phyloP scores from a whole-genome alignment of 257 asterid species.

The Misopates orontium region DNA sequence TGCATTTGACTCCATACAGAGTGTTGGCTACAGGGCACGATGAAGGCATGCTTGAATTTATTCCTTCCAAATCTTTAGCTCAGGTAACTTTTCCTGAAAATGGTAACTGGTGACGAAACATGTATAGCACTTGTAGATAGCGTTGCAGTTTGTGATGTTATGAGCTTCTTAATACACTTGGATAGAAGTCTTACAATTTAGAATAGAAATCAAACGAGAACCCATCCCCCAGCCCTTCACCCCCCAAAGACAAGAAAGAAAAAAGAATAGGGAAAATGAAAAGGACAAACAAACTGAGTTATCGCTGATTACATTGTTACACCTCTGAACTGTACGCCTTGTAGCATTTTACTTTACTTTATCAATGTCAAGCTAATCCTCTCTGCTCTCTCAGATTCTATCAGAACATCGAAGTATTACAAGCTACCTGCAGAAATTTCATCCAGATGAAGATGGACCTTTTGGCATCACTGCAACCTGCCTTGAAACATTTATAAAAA shows the following conservation, averaged over 20 bases:
- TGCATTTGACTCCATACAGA: conserved; percentile 92
- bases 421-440: conserved; percentile 90
- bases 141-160: conserved; percentile 9
- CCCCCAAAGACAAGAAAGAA: too few relatives aligned
- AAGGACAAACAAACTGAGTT: neutral
- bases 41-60: conserved; percentile 97
- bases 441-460: conserved; percentile 91
- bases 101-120: conserved; percentile 6
- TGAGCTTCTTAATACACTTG: neutral
- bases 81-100: conserved; percentile 54
- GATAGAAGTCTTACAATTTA: neutral
- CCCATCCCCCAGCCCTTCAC: too few relatives aligned
- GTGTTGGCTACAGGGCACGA: conserved; percentile 98
- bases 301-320: neutral
- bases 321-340: neutral
- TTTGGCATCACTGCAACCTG: conserved; percentile 93
- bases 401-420: conserved; percentile 96
- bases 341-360: neutral
- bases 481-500: conserved; percentile 93
- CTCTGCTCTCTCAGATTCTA: conserved; percentile 67
- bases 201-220: neutral
- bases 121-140: conserved; percentile 4
- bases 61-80: conserved; percentile 93
- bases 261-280: too few relatives aligned
- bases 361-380: conserved; percentile 11